Evolutionary conservation across 495 filamentous ascomycete species (phyloP).

Genomic region (Bacidia rubella): DNA sequence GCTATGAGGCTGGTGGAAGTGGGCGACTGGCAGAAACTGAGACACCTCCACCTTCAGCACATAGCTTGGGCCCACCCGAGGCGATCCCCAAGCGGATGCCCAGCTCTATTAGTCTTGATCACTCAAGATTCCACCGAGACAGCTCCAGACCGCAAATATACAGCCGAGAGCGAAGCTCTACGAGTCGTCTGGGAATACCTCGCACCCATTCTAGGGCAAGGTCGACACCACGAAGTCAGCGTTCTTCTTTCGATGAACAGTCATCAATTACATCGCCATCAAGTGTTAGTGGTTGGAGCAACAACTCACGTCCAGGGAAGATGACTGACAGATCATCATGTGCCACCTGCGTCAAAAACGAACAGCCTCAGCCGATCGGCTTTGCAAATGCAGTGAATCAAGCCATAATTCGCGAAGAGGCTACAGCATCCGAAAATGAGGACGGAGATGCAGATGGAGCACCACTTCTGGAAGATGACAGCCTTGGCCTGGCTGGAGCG

Average conservation of each 20-base stretch:
- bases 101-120: neutral
- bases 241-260: slow-evolving; percentile 73
- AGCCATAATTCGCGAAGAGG: slow-evolving; percentile 90
- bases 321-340: slow-evolving; percentile 82
- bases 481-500: slow-evolving; percentile 73
- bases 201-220: slow-evolving; percentile 78
- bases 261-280: slow-evolving; percentile 87
- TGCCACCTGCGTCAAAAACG: slow-evolving; percentile 62
- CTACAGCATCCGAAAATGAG: slow-evolving; percentile 36
- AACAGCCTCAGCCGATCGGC: slow-evolving; percentile 91
- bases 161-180: slow-evolving; percentile 51
- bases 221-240: slow-evolving; percentile 53
- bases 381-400: slow-evolving; percentile 96
- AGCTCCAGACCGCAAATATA: slow-evolving; percentile 59
- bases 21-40: no score
- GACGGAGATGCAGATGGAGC: slow-evolving; percentile 26
- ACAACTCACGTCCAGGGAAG: slow-evolving; percentile 67
- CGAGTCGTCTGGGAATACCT: slow-evolving; percentile 48
- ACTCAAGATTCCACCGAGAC: slow-evolving; percentile 39
- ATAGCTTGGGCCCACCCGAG: neutral
- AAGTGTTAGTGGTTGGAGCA: slow-evolving; percentile 85
- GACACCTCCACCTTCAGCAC: neutral
- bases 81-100: neutral
- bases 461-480: slow-evolving; percentile 80
- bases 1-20: slow-evolving; percentile 28